These are phyloP conservation scores for Kokia cookei DNA, from an alignment of 441 rosid species.

Conservation along the genomic window DNA sequence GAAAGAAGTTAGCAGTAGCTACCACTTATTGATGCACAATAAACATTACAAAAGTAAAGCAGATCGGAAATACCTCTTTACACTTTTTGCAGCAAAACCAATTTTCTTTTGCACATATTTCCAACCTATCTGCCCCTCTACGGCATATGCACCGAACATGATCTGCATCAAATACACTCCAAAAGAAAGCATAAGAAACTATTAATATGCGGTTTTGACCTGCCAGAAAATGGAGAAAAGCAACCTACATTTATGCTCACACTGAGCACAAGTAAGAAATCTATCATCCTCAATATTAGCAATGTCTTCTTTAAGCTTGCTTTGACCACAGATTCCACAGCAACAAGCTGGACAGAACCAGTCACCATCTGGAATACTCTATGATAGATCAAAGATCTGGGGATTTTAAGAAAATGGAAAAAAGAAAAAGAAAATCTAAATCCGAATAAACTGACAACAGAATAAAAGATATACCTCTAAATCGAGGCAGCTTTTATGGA, in stretches of 20 bases:
- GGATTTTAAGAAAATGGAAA: background rate
- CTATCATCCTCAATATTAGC: slow-evolving; percentile 20
- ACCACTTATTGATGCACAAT: background rate
- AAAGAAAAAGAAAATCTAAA: background rate
- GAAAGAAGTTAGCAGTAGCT: background rate
- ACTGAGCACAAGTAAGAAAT: slow-evolving; percentile 50
- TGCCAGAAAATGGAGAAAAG: slow-evolving; percentile 3
- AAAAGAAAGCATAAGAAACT: slow-evolving; percentile 11
- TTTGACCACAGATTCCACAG: slow-evolving; percentile 41
- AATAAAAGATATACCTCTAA: slow-evolving; percentile 34
- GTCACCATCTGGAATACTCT: slow-evolving; percentile 60
- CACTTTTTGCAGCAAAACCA: slow-evolving; percentile 75
- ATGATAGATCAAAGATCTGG: background rate
- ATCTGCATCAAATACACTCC: slow-evolving; percentile 35
- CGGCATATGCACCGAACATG: slow-evolving; percentile 43
- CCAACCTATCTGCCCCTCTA: slow-evolving; percentile 15
- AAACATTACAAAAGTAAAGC: background rate
- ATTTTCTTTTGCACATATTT: slow-evolving; percentile 19
- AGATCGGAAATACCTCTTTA: slow-evolving; percentile 39
- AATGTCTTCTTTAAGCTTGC: slow-evolving; percentile 21
- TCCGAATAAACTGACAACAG: slow-evolving; percentile 7
- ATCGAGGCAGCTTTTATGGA: slow-evolving; percentile 48
- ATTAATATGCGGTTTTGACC: background rate
- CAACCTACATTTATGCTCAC: slow-evolving; percentile 57
- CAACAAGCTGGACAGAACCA: slow-evolving; percentile 66